Base-by-base conservation (phyloP, 108 stramenopile genomes). In the Aureococcus anophagefferens region DNA sequence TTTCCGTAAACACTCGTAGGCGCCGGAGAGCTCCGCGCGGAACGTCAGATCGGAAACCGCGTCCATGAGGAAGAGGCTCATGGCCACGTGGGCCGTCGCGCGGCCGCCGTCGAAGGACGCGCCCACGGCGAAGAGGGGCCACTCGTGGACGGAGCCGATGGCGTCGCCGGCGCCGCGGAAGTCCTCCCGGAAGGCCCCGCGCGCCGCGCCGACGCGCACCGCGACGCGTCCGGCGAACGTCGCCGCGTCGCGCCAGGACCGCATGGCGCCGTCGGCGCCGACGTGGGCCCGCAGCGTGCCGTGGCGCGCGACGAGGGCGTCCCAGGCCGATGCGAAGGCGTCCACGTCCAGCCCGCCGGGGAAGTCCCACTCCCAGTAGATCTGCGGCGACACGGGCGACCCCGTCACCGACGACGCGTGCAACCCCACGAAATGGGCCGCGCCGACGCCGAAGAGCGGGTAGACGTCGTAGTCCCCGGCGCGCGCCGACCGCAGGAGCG, bases 41-140 rank as follows among this genome's bases (percentile, higher is more conserved):
- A 73, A 73, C 9, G 64, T 66, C 13, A 73, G 63, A 33, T 73
- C 72, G 36, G 63, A 30, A 5, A 73, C 30, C 13, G 72, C 72
- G 65, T 73, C 72, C 45, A 73, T 46, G 30, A 73, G 63, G 65
- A 73, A 73, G 35, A 73, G 35, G 28, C 63, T 65, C 65, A 73
- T 30, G 31, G 32, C 67, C 13, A 73, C 65, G 65, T 73, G 72
- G 35, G 64, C 32, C 7, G 21, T 11, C 7, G 72, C 65, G n/a
- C n/a, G n/a, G n/a, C n/a, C n/a, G 32, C 25, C 29, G 30, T 4
- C 44, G 25, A 15, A 5, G 5, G 7, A 65, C 7, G 64, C 72
- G 35, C 72, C 63, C 5, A 73, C 4, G 15, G 63, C 72, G 18
- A 73, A 73, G 30, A 73, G 34, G 28, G 72, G 72, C 72, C 72